phyloP scores from a whole-genome alignment of 2,329 filamentous ascomycete genomes.

The Fusarium algeriense region DNA sequence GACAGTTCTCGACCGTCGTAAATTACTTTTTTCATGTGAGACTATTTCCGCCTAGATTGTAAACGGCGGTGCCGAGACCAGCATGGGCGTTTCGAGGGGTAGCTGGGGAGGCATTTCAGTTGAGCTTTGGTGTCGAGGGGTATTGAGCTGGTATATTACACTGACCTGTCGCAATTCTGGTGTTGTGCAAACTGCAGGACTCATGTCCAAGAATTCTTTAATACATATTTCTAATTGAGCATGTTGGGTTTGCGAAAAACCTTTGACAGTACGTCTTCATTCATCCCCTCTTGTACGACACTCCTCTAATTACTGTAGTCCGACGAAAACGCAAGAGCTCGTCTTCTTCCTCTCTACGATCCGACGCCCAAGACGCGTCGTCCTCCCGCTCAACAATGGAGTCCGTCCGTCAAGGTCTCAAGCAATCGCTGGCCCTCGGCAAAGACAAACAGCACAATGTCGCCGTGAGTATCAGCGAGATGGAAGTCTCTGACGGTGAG shows the following conservation, averaged over 20 bases:
- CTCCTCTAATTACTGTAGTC: constrained; percentile 8
- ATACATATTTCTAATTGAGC: constrained; percentile 6
- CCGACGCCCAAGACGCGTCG: constrained; percentile 20
- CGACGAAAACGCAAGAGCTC: constrained; percentile 39
- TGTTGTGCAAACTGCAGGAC: neutral
- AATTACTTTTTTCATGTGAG: constrained; percentile 14
- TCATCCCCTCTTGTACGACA: neutral
- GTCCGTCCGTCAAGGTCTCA: constrained; percentile 25
- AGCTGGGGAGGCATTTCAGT: constrained; percentile 9
- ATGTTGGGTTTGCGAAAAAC: constrained; percentile 41
- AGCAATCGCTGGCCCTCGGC: constrained; percentile 23
- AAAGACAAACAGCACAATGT: constrained; percentile 17
- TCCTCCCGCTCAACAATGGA: constrained; percentile 31
- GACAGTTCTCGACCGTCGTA: constrained; percentile 5
- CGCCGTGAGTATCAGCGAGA: constrained; percentile 11
- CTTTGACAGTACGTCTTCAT: constrained; percentile 26
- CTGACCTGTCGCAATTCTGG: neutral
- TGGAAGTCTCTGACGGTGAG: constrained; percentile 26
- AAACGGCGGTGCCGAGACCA: neutral
- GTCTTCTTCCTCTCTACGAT: constrained; percentile 30
- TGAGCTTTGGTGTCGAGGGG: neutral
- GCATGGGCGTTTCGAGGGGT: constrained; percentile 4
- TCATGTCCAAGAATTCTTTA: neutral
- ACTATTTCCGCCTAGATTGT: neutral
- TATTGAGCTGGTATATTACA: constrained; percentile 5